Percentiles rank a stretch among this genome's conserved stretches.
Conservation (phyloP, 208 protist genomes). For the Crithidia mellificae region DNA sequence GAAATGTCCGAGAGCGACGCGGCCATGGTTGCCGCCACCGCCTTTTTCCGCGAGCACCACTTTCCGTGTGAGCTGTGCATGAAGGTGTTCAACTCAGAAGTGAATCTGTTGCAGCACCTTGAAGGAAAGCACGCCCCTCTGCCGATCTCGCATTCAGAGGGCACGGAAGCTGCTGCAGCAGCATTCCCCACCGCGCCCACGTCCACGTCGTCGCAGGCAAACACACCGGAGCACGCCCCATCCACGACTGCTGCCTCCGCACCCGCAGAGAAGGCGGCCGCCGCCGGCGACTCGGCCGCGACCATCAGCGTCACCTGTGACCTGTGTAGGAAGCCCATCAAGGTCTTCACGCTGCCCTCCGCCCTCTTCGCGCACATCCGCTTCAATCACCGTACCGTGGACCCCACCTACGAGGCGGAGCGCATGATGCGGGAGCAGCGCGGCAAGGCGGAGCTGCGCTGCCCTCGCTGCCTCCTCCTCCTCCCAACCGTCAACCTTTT, state of each 20-base stretch:
- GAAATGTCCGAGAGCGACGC: not conserved
- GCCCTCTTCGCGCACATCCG: conserved; percentile 85
- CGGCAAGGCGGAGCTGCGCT: conserved; percentile 31
- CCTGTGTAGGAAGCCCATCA: conserved; percentile 41
- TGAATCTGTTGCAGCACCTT: conserved; percentile 79
- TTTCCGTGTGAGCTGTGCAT: conserved; percentile 89
- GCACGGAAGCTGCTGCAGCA: too few species aligned
- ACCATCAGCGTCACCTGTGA: conserved; percentile 61
- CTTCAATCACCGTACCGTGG: conserved; percentile 78
- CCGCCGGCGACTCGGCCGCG: not conserved
- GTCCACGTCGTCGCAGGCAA: too few species aligned
- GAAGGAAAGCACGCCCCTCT: conserved; percentile 46
- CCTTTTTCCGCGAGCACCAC: conserved; percentile 38
- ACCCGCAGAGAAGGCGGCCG: too few species aligned
- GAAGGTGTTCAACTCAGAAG: conserved; percentile 52
- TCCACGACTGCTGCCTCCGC: not conserved
- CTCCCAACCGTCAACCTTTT: conserved; percentile 40
- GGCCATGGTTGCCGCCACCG: not conserved
- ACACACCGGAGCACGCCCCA: too few species aligned
- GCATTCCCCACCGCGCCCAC: too few species aligned
- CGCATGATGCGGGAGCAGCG: conserved; percentile 59
- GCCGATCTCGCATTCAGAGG: too few species aligned
- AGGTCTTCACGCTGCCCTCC: conserved; percentile 75
- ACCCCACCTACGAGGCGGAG: conserved; percentile 75
- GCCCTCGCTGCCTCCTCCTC: conserved; percentile 49